Percentiles rank a stretch among this genome's conserved stretches.
These are phyloP conservation scores for Termitomyces sp. DNA, from an alignment of 768 basidiomycete genomes.

Conservation along the genomic window DNA sequence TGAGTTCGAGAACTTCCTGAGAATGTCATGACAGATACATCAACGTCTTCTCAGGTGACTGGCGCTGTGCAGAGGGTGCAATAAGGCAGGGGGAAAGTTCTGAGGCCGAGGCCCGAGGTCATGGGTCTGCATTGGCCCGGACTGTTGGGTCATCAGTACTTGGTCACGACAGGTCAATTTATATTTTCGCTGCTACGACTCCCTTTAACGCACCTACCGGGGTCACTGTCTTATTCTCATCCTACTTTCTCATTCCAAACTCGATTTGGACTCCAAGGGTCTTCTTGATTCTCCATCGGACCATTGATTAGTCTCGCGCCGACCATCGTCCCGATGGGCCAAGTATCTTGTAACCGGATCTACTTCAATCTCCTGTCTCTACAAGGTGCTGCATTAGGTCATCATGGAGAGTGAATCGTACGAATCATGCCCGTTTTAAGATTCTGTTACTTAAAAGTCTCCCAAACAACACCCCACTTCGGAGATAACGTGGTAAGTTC, in stretches of 20 bases:
- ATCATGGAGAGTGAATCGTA: background rate
- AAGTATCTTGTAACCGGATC: background rate
- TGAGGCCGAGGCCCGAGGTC: background rate
- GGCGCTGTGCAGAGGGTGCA: background rate
- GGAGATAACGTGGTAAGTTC: background rate
- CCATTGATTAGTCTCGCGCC: no score
- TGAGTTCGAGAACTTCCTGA: background rate
- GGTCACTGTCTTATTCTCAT: background rate
- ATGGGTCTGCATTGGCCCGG: background rate
- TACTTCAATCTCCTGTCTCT: background rate
- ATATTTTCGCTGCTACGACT: background rate
- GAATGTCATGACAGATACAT: background rate
- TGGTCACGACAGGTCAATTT: background rate
- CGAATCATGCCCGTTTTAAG: background rate
- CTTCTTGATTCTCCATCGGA: background rate
- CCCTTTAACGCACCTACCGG: background rate
- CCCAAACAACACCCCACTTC: background rate
- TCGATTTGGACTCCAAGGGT: background rate
- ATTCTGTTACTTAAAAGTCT: background rate
- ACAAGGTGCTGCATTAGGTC: background rate
- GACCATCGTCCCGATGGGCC: no score
- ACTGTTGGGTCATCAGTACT: background rate
- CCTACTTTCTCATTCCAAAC: background rate
- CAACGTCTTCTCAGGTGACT: background rate
- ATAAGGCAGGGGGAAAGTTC: background rate